Conservation (phyloP, 371 early-diverging fungal species). For the Lichtheimia ornata region DNA sequence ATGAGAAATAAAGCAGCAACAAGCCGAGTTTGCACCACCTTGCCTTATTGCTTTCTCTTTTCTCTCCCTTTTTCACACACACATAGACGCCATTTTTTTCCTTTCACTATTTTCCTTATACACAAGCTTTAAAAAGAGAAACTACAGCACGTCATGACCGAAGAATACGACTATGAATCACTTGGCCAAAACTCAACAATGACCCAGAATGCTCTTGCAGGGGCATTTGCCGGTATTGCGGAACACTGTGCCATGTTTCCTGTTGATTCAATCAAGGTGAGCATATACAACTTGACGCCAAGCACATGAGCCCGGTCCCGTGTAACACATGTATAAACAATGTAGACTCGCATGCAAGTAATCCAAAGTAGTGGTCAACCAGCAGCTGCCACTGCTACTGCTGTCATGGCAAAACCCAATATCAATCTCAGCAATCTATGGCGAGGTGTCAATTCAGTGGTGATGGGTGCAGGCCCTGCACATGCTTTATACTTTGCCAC, state of each 20-base stretch:
- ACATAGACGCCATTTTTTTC: not conserved
- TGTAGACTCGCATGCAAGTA: constrained; percentile 51
- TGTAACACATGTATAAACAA: not conserved
- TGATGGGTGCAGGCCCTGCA: constrained; percentile 94
- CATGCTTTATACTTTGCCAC: constrained; percentile 96
- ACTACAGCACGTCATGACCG: constrained; percentile 15
- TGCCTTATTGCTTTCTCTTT: not conserved
- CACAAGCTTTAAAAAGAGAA: not conserved
- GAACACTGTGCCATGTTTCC: constrained; percentile 97
- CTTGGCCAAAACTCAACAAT: constrained; percentile 79
- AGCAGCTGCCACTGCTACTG: not conserved
- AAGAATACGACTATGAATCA: constrained; percentile 87
- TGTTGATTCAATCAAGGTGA: constrained; percentile 91
- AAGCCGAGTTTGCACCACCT: constrained; percentile 1
- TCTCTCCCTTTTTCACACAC: not conserved
- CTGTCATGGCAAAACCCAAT: constrained; percentile 7
- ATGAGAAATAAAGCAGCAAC: too few species aligned
- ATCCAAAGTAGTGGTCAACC: constrained; percentile 23
- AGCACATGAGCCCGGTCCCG: not conserved
- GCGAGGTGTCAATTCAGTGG: constrained; percentile 91
- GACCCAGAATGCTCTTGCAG: constrained; percentile 83
- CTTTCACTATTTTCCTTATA: not conserved
- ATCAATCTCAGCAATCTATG: constrained; percentile 67
- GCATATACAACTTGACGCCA: not conserved
- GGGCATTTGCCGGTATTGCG: constrained; percentile 95